Evolutionary conservation across 2,329 filamentous ascomycete genomes (phyloP).

Genomic region (Colletotrichum scovillei): DNA sequence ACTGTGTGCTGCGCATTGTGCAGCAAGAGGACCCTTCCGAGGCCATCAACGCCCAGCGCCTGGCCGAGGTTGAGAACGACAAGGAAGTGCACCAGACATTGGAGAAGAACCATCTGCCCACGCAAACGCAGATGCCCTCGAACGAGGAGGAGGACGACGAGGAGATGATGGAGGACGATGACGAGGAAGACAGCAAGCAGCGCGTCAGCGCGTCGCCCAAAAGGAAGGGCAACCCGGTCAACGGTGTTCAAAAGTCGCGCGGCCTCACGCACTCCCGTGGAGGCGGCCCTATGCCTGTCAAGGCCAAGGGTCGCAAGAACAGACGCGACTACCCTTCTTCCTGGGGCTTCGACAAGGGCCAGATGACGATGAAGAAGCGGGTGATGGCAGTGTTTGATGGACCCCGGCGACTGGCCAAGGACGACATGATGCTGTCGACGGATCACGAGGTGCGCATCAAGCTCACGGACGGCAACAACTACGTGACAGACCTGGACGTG

Average conservation of each 20-base stretch:
- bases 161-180: constrained; percentile 59
- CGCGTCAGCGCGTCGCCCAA: constrained; percentile 55
- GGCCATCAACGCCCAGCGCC: constrained; percentile 74
- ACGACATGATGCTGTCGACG: constrained; percentile 98
- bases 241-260: constrained; percentile 73
- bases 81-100: constrained; percentile 70
- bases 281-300: constrained; percentile 68
- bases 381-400: constrained; percentile 95
- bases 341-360: constrained; percentile 91
- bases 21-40: constrained; percentile 78
- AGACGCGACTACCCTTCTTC: constrained; percentile 92
- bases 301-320: constrained; percentile 82
- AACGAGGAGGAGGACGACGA: constrained; percentile 64
- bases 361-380: constrained; percentile 99
- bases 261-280: constrained; percentile 84
- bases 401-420: constrained; percentile 88
- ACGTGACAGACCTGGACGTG: constrained; percentile 93
- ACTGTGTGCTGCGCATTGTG: constrained; percentile 78
- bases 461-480: constrained; percentile 79
- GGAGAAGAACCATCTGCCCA: constrained; percentile 71
- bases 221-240: constrained; percentile 66
- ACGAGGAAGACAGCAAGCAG: constrained; percentile 63
- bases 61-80: constrained; percentile 75
- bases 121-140: constrained; percentile 51
- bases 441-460: constrained; percentile 93